These are phyloP conservation scores for Xylariaceae sp. DNA, from an alignment of 2,329 filamentous ascomycete genomes.

Conservation along the genomic window DNA sequence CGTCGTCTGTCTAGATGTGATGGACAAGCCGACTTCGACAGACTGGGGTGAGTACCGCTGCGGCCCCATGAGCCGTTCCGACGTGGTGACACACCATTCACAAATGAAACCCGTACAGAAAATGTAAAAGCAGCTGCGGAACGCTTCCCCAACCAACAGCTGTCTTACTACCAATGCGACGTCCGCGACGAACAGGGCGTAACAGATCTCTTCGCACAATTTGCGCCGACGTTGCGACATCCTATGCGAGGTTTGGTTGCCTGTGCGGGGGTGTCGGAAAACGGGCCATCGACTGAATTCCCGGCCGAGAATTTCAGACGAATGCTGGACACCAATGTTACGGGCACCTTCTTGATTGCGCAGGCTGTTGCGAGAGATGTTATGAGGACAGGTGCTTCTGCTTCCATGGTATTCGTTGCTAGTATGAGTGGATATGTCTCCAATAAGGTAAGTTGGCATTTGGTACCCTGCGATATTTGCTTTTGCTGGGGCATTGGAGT, in stretches of 20 bases:
- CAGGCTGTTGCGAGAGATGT: conserved; percentile 45
- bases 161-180: conserved; percentile 23
- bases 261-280: conserved; percentile 31
- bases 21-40: conserved; percentile 9
- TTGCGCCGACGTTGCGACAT: conserved; percentile 17
- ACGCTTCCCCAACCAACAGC: conserved; percentile 1
- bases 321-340: conserved; percentile 41
- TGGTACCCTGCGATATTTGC: background rate
- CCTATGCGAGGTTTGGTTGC: conserved; percentile 31
- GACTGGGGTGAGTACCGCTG: conserved; percentile 18
- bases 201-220: conserved; percentile 13
- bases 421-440: conserved; percentile 48
- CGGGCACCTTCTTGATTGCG: conserved; percentile 45
- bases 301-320: conserved; percentile 20
- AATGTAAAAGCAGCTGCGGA: conserved; percentile 2
- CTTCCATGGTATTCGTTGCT: conserved; percentile 46
- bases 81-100: background rate
- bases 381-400: conserved; percentile 40
- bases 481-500: too few relatives aligned
- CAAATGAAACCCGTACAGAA: background rate
- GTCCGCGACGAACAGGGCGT: conserved; percentile 19
- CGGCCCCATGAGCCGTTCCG: background rate
- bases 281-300: conserved; percentile 26
- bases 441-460: conserved; percentile 41
- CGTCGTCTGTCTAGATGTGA: conserved; percentile 30